phyloP scores from a whole-genome alignment of 139 green algal species.

The Monoraphidium neglectum region DNA sequence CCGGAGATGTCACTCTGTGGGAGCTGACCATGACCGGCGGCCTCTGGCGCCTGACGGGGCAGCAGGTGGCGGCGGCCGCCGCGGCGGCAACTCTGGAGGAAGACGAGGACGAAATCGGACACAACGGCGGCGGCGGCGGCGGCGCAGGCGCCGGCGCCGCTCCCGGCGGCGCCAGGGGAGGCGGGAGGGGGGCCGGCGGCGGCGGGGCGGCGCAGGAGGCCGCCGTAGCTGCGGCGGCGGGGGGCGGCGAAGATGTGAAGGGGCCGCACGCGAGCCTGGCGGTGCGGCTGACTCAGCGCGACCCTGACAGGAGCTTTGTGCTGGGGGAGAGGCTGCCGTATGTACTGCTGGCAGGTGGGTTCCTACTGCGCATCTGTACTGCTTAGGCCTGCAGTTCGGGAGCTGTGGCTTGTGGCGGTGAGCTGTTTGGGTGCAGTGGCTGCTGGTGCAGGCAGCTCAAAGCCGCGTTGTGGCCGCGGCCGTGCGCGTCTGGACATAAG shows the following conservation, averaged over 20 bases:
- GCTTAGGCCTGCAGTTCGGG: not conserved
- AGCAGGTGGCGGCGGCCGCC: conserved; percentile 44
- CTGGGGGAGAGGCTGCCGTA: conserved; percentile 82
- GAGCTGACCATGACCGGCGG: conserved; percentile 80
- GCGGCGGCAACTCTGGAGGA: conserved; percentile 11
- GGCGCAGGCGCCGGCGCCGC: not conserved
- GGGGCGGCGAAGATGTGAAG: conserved; percentile 53
- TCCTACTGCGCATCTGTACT: not conserved
- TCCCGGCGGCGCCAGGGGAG: not conserved
- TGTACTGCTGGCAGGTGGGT: conserved; percentile 68
- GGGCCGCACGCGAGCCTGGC: conserved; percentile 70
- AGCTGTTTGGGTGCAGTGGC: not conserved
- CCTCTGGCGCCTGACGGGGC: conserved; percentile 43
- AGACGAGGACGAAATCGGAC: not conserved
- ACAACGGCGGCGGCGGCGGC: not conserved
- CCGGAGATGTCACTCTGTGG: conserved; percentile 42
- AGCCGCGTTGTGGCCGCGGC: not conserved
- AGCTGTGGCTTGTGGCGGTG: not conserved
- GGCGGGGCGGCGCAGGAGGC: conserved; percentile 5
- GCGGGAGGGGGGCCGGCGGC: conserved; percentile 7
- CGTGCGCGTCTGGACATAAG: not conserved
- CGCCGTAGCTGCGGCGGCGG: too few species aligned
- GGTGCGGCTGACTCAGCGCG: conserved; percentile 56
- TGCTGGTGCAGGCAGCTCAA: not conserved
- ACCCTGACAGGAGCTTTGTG: conserved; percentile 68